Percentiles rank a stretch among this genome's conserved stretches.
Conservation (phyloP, 1,139 yeast species). For the Pichia kudriavzevii region DNA sequence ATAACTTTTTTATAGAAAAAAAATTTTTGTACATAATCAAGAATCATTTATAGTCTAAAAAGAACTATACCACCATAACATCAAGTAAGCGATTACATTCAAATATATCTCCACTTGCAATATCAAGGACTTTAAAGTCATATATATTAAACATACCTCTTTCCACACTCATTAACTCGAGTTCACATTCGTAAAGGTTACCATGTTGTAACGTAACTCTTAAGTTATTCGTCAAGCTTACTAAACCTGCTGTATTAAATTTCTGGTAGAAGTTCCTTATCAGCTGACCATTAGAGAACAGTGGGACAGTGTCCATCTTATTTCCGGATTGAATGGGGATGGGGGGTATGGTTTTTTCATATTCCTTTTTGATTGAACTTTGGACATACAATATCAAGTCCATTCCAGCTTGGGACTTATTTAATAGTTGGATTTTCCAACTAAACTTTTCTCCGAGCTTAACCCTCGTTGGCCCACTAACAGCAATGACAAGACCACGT, state of each 20-base stretch:
- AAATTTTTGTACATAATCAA: too few species aligned
- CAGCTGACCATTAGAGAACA: conserved; percentile 23
- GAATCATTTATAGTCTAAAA: neutral
- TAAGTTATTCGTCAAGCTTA: conserved; percentile 59
- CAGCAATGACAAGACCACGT: conserved; percentile 47
- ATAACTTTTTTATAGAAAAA: neutral
- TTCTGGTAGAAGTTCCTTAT: conserved; percentile 24
- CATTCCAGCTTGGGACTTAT: conserved; percentile 42
- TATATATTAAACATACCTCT: conserved; percentile 60
- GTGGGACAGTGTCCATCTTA: conserved; percentile 22
- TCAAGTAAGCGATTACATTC: conserved; percentile 69
- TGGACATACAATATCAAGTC: conserved; percentile 32
- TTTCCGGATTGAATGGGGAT: conserved; percentile 23
- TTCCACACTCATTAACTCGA: conserved; percentile 54
- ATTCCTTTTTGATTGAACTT: conserved; percentile 26
- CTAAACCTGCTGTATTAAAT: conserved; percentile 36
- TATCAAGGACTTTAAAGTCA: conserved; percentile 59
- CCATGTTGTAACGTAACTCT: conserved; percentile 51
- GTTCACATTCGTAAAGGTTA: conserved; percentile 55
- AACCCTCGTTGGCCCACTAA: conserved; percentile 55
- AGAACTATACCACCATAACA: conserved; percentile 42
- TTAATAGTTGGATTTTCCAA: conserved; percentile 65
- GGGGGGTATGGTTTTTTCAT: conserved; percentile 32
- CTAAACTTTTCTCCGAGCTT: conserved; percentile 52
- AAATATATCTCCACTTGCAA: conserved; percentile 57